Evolutionary conservation across 306 rosid genomes (phyloP).

Genomic region (Morella rubra): DNA sequence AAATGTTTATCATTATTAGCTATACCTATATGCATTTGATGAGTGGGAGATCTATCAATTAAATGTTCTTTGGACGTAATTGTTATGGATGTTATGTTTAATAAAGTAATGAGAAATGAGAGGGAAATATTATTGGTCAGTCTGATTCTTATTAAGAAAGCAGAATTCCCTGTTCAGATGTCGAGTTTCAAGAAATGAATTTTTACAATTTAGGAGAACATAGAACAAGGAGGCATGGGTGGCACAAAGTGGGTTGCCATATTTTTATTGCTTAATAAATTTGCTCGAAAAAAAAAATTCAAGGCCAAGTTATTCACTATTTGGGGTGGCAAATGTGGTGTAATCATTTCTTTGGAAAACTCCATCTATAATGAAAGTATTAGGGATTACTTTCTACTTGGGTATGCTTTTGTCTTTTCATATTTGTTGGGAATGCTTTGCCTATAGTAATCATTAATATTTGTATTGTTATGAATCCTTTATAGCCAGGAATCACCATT

Average conservation of each 20-base stretch:
- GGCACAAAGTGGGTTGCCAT: not conserved
- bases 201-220: not conserved
- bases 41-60: not conserved
- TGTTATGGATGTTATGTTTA: not conserved
- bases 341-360: not conserved
- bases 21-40: not conserved
- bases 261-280: not conserved
- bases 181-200: not conserved
- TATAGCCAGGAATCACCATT: not conserved
- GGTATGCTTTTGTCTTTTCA: not conserved
- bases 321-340: not conserved
- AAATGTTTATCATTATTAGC: not conserved
- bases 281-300: not conserved
- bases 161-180: not conserved
- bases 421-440: not conserved
- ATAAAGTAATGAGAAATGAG: not conserved
- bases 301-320: not conserved
- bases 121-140: not conserved
- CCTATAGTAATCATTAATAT: not conserved
- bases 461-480: not conserved
- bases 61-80: not conserved
- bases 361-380: not conserved
- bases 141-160: not conserved
- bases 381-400: not conserved
- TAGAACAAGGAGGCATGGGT: not conserved